Base-by-base conservation (phyloP, 208 protist species). In the Leishmania major region DNA sequence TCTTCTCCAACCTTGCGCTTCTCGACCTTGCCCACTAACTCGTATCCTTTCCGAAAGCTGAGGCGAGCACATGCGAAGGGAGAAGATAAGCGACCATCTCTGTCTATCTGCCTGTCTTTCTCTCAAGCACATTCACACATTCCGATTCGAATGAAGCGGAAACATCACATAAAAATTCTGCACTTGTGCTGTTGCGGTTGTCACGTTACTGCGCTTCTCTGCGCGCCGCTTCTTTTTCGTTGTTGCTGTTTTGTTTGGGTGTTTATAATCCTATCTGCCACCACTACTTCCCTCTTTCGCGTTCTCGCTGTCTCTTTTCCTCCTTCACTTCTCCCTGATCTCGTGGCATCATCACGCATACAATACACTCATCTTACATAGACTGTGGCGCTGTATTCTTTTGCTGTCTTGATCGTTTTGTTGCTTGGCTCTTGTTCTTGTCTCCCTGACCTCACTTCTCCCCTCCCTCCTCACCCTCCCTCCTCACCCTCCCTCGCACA, bases 391-490 rank as follows among this genome's bases (percentile, higher is more conserved):
- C 55, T 31, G 45, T 31, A 47, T 71, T 45, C 47, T n/a, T 82
- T 53, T 77, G 11, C 43, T 73, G 73, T 77, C n/a, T 69, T 35
- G 13, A 43, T 69, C 0, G 8, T 37, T 13, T 35, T 75, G 25
- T 75, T 75, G 43, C n/a, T 75, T 40, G n/a, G 25, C 57, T 43
- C 19, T 73, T 31, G 35, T 70, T 72, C 57, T 78, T 72, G 8
- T 37, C 57, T 77, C 19, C 60, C 25, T 77, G 31, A 40, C 31
- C 47, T 49, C 28, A 75, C 0, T 70, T 70, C n/a, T 17, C 43
- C 25, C 70, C 28, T 13, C 62, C n/a, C 31, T 45, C 25, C 19
- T 35, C 31, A 25, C 28, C 37, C 45, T 10, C 45, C 7, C 45
- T 2, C 10, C n/a, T 35, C 31, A 25, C 28, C 37, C 45, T 10